These are phyloP conservation scores for Hagleromyces aurorensis DNA, from an alignment of 805 yeast species.

Conservation along the genomic window DNA sequence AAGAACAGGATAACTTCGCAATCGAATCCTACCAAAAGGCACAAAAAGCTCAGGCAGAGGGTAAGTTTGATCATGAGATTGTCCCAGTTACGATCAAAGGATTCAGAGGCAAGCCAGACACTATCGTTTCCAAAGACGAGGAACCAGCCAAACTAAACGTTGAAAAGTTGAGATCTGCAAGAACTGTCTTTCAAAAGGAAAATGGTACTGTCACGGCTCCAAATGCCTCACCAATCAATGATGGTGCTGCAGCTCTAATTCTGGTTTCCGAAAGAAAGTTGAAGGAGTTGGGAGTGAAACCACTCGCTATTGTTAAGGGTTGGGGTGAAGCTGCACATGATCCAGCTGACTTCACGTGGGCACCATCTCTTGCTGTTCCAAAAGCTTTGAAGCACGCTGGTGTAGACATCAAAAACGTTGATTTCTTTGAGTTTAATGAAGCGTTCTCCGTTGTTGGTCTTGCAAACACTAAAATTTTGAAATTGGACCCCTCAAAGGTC, in stretches of 20 bases:
- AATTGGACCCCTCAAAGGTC: conserved; percentile 56
- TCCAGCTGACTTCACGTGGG: conserved; percentile 92
- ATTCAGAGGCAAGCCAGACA: conserved; percentile 81
- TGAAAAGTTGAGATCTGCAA: conserved; percentile 66
- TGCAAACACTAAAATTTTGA: conserved; percentile 71
- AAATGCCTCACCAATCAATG: conserved; percentile 92
- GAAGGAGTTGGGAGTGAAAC: conserved; percentile 77
- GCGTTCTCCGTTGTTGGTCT: conserved; percentile 96
- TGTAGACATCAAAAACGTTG: conserved; percentile 55
- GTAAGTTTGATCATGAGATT: conserved; percentile 78
- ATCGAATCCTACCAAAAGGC: conserved; percentile 80
- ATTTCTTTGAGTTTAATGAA: conserved; percentile 92
- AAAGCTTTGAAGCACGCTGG: conserved; percentile 89
- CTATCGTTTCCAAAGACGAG: conserved; percentile 67
- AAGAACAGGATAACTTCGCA: conserved; percentile 86
- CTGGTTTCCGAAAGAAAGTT: conserved; percentile 80
- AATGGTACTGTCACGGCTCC: conserved; percentile 96
- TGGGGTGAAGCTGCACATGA: conserved; percentile 99
- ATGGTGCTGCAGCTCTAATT: conserved; percentile 95
- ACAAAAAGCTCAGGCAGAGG: conserved; percentile 65
- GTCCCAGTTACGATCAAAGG: conserved; percentile 88
- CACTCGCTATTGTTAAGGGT: conserved; percentile 80
- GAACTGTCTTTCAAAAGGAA: conserved; percentile 91
- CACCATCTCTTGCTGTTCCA: conserved; percentile 92
- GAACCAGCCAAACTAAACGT: conserved; percentile 75